Conservation (phyloP, 108 stramenopile genomes). For the Nitzschia palea region DNA sequence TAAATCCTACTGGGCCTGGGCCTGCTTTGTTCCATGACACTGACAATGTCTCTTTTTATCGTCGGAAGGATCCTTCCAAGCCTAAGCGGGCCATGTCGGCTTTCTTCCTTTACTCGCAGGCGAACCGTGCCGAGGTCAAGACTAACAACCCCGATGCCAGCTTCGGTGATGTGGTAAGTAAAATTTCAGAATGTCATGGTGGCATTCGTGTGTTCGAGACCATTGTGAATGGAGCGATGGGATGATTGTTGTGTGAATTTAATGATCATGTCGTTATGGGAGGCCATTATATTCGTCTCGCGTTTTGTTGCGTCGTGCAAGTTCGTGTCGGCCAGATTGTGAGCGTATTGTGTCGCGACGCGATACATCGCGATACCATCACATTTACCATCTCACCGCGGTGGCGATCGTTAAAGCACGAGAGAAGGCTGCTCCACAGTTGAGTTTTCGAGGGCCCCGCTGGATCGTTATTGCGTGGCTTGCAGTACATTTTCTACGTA, state of each 20-base stretch:
- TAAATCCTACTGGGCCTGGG: neutral
- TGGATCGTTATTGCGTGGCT: slow-evolving; percentile 12
- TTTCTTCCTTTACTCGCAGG: slow-evolving; percentile 84
- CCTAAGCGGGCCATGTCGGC: slow-evolving; percentile 86
- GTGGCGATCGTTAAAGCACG: slow-evolving; percentile 20
- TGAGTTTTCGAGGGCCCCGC: neutral
- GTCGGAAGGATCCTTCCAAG: slow-evolving; percentile 61
- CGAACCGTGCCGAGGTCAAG: slow-evolving; percentile 68
- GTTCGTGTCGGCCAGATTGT: slow-evolving; percentile 19
- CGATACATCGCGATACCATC: slow-evolving; percentile 26
- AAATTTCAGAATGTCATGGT: slow-evolving; percentile 15
- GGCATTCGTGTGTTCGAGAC: neutral
- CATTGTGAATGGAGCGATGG: slow-evolving; percentile 2
- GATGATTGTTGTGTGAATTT: slow-evolving; percentile 18
- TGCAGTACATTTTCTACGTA: slow-evolving; percentile 29
- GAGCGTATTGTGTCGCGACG: slow-evolving; percentile 11
- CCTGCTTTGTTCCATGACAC: neutral
- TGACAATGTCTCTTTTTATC: neutral
- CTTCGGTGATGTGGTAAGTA: slow-evolving; percentile 86
- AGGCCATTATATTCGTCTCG: slow-evolving; percentile 3
- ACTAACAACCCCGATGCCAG: slow-evolving; percentile 66
- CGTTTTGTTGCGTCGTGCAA: slow-evolving; percentile 17
- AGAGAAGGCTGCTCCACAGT: slow-evolving; percentile 5
- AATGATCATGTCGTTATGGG: neutral
- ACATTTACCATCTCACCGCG: slow-evolving; percentile 18